Conservation (phyloP, 352 stramenopile species). For the Phytophthora brassicae region DNA sequence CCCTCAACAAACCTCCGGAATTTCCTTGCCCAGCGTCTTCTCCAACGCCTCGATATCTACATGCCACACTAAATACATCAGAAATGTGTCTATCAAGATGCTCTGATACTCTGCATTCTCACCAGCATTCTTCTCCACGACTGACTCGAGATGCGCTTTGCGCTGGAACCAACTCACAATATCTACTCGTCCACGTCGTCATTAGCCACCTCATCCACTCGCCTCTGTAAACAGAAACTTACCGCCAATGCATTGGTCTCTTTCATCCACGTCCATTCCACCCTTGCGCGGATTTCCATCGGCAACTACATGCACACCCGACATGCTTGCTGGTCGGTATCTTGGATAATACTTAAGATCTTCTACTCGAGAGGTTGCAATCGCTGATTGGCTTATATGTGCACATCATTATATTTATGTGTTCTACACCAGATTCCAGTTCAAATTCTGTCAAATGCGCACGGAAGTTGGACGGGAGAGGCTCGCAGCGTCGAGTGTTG, state of each 20-base stretch:
- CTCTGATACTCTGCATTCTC: not conserved
- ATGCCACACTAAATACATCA: not conserved
- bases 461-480: conserved; percentile 14
- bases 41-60: conserved; percentile 76
- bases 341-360: conserved; percentile 14
- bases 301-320: conserved; percentile 70
- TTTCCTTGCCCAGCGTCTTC: conserved; percentile 57
- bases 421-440: conserved; percentile 2
- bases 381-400: conserved; percentile 27
- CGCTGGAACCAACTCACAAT: conserved; percentile 86
- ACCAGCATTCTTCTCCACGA: conserved; percentile 52
- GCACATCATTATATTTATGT: not conserved
- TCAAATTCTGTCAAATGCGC: not conserved
- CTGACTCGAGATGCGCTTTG: conserved; percentile 63
- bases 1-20: conserved; percentile 47
- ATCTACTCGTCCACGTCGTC: conserved; percentile 30
- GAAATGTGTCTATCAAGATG: not conserved
- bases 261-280: conserved; percentile 80
- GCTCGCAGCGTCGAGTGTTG: conserved; percentile 3
- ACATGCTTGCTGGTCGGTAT: conserved; percentile 41
- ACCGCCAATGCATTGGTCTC: conserved; percentile 83
- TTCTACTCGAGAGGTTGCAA: conserved; percentile 29
- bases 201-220: not conserved
- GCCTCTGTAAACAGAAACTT: not conserved
- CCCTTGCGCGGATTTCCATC: conserved; percentile 72